A percentile compares a stretch with the other conserved stretches of the same genome.
Conservation (phyloP, 179 eudicot species). For the Gypsophila paniculata region DNA sequence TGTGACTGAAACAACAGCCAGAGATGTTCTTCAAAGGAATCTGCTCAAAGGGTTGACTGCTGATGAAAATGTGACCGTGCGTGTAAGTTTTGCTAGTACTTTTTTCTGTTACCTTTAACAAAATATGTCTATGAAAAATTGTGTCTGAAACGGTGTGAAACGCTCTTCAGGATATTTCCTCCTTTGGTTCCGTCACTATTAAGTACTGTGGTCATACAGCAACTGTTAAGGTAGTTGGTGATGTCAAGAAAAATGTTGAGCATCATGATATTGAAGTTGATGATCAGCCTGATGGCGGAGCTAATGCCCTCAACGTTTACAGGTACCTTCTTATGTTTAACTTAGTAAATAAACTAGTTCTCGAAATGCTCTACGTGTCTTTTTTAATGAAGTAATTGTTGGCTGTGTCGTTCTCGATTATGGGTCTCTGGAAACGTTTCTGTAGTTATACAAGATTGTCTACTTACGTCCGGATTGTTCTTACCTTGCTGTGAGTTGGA, state of each 20-base stretch:
- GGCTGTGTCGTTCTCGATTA: not conserved
- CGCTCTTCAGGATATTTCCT: conserved; percentile 63
- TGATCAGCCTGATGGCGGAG: conserved; percentile 96
- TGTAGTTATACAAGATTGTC: too few species aligned
- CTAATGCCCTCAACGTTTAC: conserved; percentile 85
- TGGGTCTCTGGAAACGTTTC: too few species aligned
- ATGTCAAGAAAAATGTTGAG: conserved; percentile 48
- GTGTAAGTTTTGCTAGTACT: conserved; percentile 44
- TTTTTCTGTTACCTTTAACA: not conserved
- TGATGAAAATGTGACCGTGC: conserved; percentile 92
- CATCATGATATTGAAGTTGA: conserved; percentile 60
- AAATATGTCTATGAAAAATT: not conserved
- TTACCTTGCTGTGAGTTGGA: too few species aligned
- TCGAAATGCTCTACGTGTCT: not conserved
- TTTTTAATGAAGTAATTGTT: not conserved
- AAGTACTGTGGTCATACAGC: conserved; percentile 81
- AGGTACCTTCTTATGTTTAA: conserved; percentile 64
- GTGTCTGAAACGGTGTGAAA: conserved; percentile 8
- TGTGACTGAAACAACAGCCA: conserved; percentile 35
- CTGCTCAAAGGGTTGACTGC: conserved; percentile 92
- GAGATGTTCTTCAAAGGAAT: conserved; percentile 50
- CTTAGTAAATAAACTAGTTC: not conserved
- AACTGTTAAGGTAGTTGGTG: conserved; percentile 66
- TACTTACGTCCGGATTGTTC: too few species aligned
- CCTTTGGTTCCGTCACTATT: conserved; percentile 65